Percentiles rank a stretch among this genome's conserved stretches.
Evolutionary conservation across 139 green algal genomes (phyloP).

Genomic region (Picochlorum sp.): DNA sequence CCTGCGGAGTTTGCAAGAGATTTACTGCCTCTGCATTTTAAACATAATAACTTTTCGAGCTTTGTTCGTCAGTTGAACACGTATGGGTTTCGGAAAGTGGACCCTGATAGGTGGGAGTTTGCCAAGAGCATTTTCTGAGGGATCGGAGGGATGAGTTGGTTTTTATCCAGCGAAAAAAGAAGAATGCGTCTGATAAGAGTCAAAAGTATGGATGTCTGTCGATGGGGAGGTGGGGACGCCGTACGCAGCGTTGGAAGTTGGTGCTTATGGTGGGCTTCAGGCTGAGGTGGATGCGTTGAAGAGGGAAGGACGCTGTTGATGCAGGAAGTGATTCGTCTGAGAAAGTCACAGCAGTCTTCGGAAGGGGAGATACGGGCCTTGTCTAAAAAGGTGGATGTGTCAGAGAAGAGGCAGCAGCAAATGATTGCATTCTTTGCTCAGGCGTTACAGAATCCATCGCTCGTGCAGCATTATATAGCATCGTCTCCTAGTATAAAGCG

Average conservation of each 20-base stretch:
- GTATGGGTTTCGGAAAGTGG: constrained; percentile 94
- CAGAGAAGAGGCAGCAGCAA: constrained; percentile 68
- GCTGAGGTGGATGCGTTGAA: constrained; percentile 73
- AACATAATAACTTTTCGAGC: constrained; percentile 95
- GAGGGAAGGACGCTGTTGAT: constrained; percentile 82
- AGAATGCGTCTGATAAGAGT: background rate
- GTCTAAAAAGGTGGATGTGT: constrained; percentile 50
- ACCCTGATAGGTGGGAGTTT: constrained; percentile 97
- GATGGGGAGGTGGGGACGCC: constrained; percentile 1
- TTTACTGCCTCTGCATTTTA: constrained; percentile 87
- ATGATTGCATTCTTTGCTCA: constrained; percentile 73
- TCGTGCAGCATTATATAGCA: constrained; percentile 56
- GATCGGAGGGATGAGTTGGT: constrained; percentile 62
- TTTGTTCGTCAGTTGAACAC: constrained; percentile 97
- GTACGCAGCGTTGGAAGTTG: constrained; percentile 47
- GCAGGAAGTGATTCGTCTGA: constrained; percentile 75
- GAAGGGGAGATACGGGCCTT: constrained; percentile 53
- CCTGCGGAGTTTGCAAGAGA: constrained; percentile 81
- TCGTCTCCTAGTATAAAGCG: constrained; percentile 29
- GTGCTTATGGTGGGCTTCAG: constrained; percentile 56
- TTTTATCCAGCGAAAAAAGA: constrained; percentile 74
- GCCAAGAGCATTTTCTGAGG: constrained; percentile 86
- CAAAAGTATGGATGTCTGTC: background rate
- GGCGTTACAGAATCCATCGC: constrained; percentile 67
- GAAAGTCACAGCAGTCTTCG: constrained; percentile 57